Evolutionary conservation across 2,329 filamentous ascomycete genomes (phyloP).

Genomic region (Clonostachys chloroleuca): DNA sequence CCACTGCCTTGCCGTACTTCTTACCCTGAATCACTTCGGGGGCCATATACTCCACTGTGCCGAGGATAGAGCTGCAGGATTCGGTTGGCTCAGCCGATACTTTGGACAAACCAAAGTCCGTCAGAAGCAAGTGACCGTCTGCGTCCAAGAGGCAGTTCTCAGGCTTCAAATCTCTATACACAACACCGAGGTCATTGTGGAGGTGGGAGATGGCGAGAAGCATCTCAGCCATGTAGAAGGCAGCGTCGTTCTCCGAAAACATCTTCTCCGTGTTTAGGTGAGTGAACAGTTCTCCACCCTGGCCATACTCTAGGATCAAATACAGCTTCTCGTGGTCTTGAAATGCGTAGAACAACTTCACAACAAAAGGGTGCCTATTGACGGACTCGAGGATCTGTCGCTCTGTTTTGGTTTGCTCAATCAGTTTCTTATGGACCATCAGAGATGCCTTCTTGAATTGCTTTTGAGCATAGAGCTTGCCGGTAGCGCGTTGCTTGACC

Average conservation of each 20-base stretch:
- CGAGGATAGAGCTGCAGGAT: constrained; percentile 82
- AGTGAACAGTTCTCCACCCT: constrained; percentile 95
- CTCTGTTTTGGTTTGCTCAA: constrained; percentile 97
- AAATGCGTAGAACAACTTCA: constrained; percentile 97
- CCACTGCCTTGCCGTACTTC: constrained; percentile 89
- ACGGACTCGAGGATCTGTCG: constrained; percentile 92
- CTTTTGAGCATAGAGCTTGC: constrained; percentile 93
- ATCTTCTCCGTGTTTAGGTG: constrained; percentile 91
- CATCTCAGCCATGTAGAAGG: constrained; percentile 99
- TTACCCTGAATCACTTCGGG: constrained; percentile 87
- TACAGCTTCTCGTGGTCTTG: constrained; percentile 98
- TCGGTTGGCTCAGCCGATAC: constrained; percentile 68
- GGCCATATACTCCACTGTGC: constrained; percentile 98
- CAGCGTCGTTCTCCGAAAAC: constrained; percentile 84
- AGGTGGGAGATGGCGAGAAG: constrained; percentile 89
- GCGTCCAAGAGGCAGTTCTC: constrained; percentile 94
- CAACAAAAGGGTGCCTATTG: constrained; percentile 94
- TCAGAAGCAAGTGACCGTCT: constrained; percentile 88
- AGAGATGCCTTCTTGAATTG: constrained; percentile 97
- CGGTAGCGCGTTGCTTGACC: constrained; percentile 84
- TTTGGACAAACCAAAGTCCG: constrained; percentile 96
- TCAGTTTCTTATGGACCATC: constrained; percentile 89
- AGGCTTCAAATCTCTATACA: constrained; percentile 96
- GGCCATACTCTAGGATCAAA: constrained; percentile 93
- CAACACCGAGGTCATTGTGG: constrained; percentile 85